These are phyloP conservation scores for Penicillium salamii DNA, from an alignment of 495 filamentous ascomycete species.

Conservation along the genomic window DNA sequence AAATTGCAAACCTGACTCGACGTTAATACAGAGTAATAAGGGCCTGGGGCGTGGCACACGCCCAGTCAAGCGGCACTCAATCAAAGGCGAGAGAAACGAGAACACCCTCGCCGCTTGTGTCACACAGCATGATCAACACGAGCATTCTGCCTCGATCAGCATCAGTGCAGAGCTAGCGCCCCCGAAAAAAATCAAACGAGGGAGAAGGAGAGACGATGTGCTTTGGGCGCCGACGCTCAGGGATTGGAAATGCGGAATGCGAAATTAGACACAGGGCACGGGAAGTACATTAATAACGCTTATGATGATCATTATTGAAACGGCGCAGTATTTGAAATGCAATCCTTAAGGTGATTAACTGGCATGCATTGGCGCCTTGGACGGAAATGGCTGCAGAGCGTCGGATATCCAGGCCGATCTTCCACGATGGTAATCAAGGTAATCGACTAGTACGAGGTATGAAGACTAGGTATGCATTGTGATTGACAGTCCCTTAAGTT, in stretches of 20 bases:
- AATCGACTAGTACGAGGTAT: neutral
- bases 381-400: conserved; percentile 7
- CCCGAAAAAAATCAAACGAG: too few relatives aligned
- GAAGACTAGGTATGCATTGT: neutral
- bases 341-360: neutral
- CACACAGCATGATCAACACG: conserved; percentile 11
- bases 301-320: neutral
- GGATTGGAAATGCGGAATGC: neutral
- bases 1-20: conserved; percentile 9
- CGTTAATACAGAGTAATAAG: conserved; percentile 23
- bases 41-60: conserved; percentile 8
- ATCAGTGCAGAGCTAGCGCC: conserved; percentile 9
- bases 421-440: neutral
- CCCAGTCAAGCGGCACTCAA: conserved; percentile 2
- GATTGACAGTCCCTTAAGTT: too few relatives aligned
- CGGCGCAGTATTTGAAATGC: neutral
- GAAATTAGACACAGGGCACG: neutral
- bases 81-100: conserved; percentile 1
- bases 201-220: neutral
- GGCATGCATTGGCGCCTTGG: neutral
- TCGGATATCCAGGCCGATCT: conserved; percentile 6
- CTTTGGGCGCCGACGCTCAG: neutral
- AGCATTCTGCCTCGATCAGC: neutral
- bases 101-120: conserved; percentile 14
- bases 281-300: neutral